Evolutionary conservation across 1,284 basidiomycete genomes (phyloP).

Genomic region (Heterobasidion occidentale): DNA sequence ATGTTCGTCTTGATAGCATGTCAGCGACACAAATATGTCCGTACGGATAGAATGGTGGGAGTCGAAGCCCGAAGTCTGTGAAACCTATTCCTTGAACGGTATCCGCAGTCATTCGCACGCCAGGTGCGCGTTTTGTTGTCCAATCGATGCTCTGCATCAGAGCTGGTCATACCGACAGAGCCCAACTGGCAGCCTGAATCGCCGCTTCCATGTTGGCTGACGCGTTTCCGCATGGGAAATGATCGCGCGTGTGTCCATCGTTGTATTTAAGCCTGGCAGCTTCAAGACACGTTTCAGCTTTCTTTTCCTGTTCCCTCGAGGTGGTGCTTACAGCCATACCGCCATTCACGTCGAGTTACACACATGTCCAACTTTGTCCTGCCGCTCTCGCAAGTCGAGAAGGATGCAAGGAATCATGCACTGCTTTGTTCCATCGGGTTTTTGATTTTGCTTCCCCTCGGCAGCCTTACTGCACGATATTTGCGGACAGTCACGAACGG

Average conservation of each 20-base stretch:
- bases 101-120: no score
- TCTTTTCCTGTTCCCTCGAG: no score
- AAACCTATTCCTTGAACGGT: no score
- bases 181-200: background rate
- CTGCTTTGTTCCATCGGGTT: conserved; percentile 47
- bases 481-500: conserved; percentile 39
- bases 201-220: background rate
- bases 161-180: no score
- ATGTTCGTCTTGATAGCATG: no score
- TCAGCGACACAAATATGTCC: no score
- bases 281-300: no score
- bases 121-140: no score
- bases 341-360: background rate
- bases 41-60: no score
- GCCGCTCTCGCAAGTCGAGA: conserved; percentile 6
- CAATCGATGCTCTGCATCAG: no score
- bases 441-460: conserved; percentile 51
- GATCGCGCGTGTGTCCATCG: background rate
- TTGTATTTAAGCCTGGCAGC: background rate
- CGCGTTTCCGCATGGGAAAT: background rate
- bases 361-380: background rate
- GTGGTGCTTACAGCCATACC: no score
- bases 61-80: no score
- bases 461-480: conserved; percentile 48
- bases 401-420: conserved; percentile 36